phyloP scores from a whole-genome alignment of 148 eudicot species.

The Rheum nobile region DNA sequence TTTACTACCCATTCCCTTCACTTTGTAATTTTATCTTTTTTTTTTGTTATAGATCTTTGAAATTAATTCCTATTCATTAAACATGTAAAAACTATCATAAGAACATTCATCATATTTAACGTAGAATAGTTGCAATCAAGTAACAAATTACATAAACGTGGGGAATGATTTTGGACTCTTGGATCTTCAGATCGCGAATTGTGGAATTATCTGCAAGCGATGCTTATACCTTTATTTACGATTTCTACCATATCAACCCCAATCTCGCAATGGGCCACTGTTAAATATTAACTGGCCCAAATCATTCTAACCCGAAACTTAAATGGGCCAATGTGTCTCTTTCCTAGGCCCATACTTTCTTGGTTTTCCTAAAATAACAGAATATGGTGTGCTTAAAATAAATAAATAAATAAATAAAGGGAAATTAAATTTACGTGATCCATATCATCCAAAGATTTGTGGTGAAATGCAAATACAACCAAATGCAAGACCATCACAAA shows the following conservation, averaged over 20 bases:
- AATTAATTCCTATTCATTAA: too few species aligned
- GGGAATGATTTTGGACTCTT: background rate
- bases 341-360: background rate
- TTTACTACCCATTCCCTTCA: too few species aligned
- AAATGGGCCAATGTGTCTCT: too few species aligned
- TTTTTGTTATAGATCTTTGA: too few species aligned
- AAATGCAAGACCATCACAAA: background rate
- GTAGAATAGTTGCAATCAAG: too few species aligned
- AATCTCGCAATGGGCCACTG: background rate
- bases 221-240: background rate
- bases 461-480: slow-evolving; percentile 1
- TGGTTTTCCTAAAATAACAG: background rate
- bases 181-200: background rate
- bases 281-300: background rate
- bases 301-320: background rate
- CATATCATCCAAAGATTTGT: background rate
- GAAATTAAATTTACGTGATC: background rate
- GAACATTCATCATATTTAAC: too few species aligned
- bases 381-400: too few species aligned
- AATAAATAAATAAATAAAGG: too few species aligned
- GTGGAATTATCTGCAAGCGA: background rate
- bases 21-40: too few species aligned
- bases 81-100: too few species aligned
- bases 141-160: too few species aligned
- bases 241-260: background rate